Conservation (phyloP, 1,139 yeast genomes). For the Diutina pseudorugosa region DNA sequence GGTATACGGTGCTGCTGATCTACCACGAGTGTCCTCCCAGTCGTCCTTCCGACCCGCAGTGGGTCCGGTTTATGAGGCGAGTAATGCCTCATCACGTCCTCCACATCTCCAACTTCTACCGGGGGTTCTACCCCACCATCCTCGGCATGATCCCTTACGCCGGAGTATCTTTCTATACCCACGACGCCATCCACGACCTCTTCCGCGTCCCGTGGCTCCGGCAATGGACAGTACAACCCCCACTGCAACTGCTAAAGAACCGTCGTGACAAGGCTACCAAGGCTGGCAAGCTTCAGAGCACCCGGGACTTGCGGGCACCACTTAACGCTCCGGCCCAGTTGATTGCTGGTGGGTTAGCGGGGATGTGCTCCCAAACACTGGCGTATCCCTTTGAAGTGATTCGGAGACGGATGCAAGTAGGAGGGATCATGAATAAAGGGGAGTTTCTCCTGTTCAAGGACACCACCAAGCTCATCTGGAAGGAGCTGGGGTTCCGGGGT, state of each 20-base stretch:
- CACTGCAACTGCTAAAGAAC: slow-evolving; percentile 7
- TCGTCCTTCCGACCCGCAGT: slow-evolving; percentile 21
- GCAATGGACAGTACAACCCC: slow-evolving; percentile 38
- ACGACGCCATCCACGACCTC: slow-evolving; percentile 80
- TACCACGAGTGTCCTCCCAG: slow-evolving; percentile 50
- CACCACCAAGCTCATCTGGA: slow-evolving; percentile 46
- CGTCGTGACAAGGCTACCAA: slow-evolving; percentile 12
- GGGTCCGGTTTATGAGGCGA: slow-evolving; percentile 24
- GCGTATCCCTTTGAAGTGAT: slow-evolving; percentile 95
- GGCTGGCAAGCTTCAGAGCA: slow-evolving; percentile 16
- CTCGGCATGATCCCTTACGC: slow-evolving; percentile 97
- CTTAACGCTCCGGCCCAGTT: slow-evolving; percentile 86
- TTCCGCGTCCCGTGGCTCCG: slow-evolving; percentile 48
- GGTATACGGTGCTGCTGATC: slow-evolving; percentile 40
- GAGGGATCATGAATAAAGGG: slow-evolving; percentile 63
- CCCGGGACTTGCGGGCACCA: slow-evolving; percentile 49
- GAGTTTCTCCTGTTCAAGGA: slow-evolving; percentile 41
- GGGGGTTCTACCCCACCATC: slow-evolving; percentile 92
- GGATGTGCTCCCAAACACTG: slow-evolving; percentile 90
- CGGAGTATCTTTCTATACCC: slow-evolving; percentile 92
- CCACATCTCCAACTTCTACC: slow-evolving; percentile 60
- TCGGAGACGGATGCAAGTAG: slow-evolving; percentile 92
- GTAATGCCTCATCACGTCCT: slow-evolving; percentile 24
- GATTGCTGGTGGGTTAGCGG: slow-evolving; percentile 89
- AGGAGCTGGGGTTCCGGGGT: slow-evolving; percentile 71